Percentiles rank a stretch among this genome's conserved stretches.
phyloP scores from a whole-genome alignment of 2,329 filamentous ascomycete species.

The Fusarium udum region DNA sequence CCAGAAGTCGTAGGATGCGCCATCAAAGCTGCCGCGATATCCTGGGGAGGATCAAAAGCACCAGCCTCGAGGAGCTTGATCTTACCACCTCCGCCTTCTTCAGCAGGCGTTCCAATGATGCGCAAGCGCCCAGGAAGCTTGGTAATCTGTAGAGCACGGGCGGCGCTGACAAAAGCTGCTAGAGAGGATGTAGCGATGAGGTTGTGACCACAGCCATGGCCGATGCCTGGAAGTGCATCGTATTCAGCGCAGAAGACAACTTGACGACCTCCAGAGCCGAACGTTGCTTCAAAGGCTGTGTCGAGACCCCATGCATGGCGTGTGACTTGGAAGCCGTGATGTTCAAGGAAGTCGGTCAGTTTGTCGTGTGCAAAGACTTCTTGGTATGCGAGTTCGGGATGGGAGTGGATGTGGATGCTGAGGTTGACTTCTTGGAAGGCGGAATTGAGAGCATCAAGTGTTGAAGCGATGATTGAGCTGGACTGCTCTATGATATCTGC shows the following conservation, averaged over 20 bases:
- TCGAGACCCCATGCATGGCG: neutral
- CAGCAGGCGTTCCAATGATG: neutral
- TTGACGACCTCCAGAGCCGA: neutral
- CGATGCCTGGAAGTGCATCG: neutral
- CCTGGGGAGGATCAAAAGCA: neutral
- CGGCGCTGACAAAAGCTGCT: neutral
- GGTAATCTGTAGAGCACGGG: neutral
- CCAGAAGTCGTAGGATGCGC: neutral
- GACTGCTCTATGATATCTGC: neutral
- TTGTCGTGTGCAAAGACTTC: neutral
- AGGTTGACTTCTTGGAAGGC: neutral
- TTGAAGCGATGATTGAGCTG: neutral
- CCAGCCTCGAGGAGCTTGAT: neutral
- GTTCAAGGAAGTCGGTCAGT: neutral
- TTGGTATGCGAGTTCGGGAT: neutral
- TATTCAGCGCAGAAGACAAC: neutral
- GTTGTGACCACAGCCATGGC: neutral
- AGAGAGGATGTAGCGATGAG: neutral
- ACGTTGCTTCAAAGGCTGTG: neutral
- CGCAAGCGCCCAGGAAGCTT: neutral
- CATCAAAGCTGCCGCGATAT: neutral
- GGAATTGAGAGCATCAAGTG: neutral
- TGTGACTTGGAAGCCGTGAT: neutral
- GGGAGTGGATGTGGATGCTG: neutral
- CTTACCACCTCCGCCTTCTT: neutral